These are phyloP conservation scores for Alternaria sp. DNA, from an alignment of 2,329 filamentous ascomycete species.

Conservation along the genomic window DNA sequence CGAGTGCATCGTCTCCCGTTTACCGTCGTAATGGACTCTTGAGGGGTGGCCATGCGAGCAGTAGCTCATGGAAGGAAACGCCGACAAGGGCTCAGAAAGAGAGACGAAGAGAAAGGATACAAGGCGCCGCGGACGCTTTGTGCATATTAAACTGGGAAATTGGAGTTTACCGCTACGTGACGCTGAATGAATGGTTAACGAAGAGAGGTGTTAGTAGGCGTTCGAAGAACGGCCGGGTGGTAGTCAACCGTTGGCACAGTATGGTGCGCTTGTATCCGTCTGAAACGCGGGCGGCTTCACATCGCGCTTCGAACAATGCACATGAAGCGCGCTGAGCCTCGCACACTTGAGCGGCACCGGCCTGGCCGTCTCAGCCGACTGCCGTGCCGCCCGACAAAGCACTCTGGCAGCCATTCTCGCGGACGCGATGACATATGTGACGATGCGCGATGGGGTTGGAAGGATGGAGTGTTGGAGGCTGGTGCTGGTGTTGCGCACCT, in stretches of 20 bases:
- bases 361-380: slow-evolving; percentile 41
- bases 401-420: slow-evolving; percentile 15
- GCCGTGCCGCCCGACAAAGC: slow-evolving; percentile 14
- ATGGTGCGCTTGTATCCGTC: slow-evolving; percentile 37
- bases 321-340: slow-evolving; percentile 47
- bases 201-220: slow-evolving; percentile 29
- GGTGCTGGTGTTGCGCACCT: neutral
- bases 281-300: slow-evolving; percentile 47
- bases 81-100: slow-evolving; percentile 37
- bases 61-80: slow-evolving; percentile 41
- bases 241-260: slow-evolving; percentile 44
- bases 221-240: slow-evolving; percentile 37
- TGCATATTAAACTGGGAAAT: slow-evolving; percentile 45
- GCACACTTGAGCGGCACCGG: slow-evolving; percentile 28
- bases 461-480: neutral
- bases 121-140: slow-evolving; percentile 42
- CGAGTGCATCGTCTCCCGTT: slow-evolving; percentile 49
- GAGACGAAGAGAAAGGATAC: slow-evolving; percentile 36
- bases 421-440: slow-evolving; percentile 5
- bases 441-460: neutral
- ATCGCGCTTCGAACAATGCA: slow-evolving; percentile 46
- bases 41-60: slow-evolving; percentile 48
- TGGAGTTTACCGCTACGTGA: slow-evolving; percentile 31
- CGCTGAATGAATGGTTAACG: slow-evolving; percentile 31
- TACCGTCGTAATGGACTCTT: slow-evolving; percentile 46